Evolutionary conservation across 345 rosid genomes (phyloP), one percentile per base, ranked within the genome.

Genomic region (Litchi chinensis): DNA sequence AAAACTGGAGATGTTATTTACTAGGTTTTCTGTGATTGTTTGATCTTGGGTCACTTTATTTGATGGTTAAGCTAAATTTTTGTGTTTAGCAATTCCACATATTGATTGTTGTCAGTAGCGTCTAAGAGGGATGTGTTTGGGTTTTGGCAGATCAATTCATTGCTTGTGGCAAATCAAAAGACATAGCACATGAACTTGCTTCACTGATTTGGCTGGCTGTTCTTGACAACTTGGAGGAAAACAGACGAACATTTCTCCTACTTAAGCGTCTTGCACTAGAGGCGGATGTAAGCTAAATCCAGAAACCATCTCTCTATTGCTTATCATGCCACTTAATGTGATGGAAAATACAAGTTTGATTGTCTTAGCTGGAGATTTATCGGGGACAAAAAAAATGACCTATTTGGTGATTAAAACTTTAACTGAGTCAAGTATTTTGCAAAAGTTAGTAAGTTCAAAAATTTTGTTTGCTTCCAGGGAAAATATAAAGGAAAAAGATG

Each of bases 131-230:
- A 59, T 26, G 44, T 43, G 3, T 11, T 76, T 40, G 72, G 44
- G 76, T 80, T 80, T 69, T 82, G 71, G 70, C 89, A 95, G 98
- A 93, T 88, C 98, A 95, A 78, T 88, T 95, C 82, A 85, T 95
- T 79, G 89, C 94, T 72, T 85, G 92, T 75, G 98, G 95, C 18
- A 90, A 91, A 82, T 86, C 95, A 12, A 88, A 89, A 86, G 94
- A 93, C 40, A 65, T 67, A 9, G 93, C 98, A 46, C 85, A 91
- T 73, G 94, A 95, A 84, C 94, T 93, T 60, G 90, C 87, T 9
- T 93, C 94, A n/a, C 88, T 82, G 77, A 87, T 95, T 52, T 95
- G 98, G 98, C 57, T 93, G 73, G 90, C 98, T 64, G 95, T 90
- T 82, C 83, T 92, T n/a, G 91, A 93, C 88, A 89, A 89, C 81